These are phyloP conservation scores for Immersiella caudata DNA, from an alignment of 495 filamentous ascomycete species.

Conservation along the genomic window DNA sequence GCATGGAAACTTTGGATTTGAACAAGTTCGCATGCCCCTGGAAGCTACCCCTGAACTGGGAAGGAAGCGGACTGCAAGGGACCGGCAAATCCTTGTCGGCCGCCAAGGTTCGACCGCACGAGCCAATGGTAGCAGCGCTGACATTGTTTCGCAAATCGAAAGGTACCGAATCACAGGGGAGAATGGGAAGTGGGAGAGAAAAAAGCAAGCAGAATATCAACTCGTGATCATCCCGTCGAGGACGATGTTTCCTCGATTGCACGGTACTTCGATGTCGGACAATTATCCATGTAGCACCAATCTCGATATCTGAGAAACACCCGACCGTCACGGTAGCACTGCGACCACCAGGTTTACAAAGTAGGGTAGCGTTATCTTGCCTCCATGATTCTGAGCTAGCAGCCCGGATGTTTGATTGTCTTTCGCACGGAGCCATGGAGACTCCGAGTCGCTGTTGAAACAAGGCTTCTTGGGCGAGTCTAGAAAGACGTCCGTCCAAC, in stretches of 20 bases:
- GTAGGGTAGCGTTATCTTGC: too few relatives aligned
- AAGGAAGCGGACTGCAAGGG: not conserved
- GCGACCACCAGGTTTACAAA: too few relatives aligned
- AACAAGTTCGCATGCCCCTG: not conserved
- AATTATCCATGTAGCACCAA: not conserved
- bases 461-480: not conserved
- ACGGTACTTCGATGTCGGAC: not conserved
- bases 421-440: not conserved
- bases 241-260: not conserved
- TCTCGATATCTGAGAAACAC: not conserved
- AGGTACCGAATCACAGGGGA: not conserved
- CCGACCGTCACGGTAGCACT: too few relatives aligned
- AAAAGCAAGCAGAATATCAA: not conserved
- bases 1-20: constrained; percentile 3
- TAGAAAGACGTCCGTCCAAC: not conserved
- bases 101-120: not conserved
- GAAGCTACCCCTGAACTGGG: constrained; percentile 5
- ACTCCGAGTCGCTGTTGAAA: not conserved
- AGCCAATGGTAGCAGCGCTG: constrained; percentile 2
- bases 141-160: not conserved
- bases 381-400: not conserved
- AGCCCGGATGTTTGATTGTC: not conserved
- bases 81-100: not conserved
- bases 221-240: not conserved
- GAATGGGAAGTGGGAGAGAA: not conserved